phyloP scores from a whole-genome alignment of 2,329 filamentous ascomycete species.

The Cladosporium sp. region DNA sequence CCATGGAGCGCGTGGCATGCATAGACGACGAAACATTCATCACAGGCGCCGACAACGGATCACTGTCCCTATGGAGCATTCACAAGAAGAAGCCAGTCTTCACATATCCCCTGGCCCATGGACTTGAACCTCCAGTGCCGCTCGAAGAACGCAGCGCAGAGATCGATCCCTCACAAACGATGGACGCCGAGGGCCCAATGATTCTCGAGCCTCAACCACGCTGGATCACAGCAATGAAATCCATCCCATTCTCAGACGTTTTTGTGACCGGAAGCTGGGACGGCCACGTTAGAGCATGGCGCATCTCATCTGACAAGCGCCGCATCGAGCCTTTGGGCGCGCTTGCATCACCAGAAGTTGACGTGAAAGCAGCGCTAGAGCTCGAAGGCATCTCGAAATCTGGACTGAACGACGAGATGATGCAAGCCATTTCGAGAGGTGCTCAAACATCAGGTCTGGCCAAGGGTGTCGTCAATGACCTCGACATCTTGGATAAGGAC shows the following conservation, averaged over 20 bases:
- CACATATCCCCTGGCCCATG: slow-evolving; percentile 76
- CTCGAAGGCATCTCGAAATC: slow-evolving; percentile 18
- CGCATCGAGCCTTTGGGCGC: slow-evolving; percentile 69
- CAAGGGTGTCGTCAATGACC: slow-evolving; percentile 80
- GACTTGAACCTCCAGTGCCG: slow-evolving; percentile 67
- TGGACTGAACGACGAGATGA: slow-evolving; percentile 15
- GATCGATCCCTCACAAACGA: slow-evolving; percentile 33
- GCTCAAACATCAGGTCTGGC: slow-evolving; percentile 34
- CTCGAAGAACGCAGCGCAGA: slow-evolving; percentile 72
- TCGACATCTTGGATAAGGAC: slow-evolving; percentile 81
- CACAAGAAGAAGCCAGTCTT: slow-evolving; percentile 93
- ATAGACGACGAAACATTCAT: slow-evolving; percentile 86
- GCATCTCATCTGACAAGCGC: slow-evolving; percentile 75
- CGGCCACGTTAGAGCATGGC: slow-evolving; percentile 81
- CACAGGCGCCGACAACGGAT: slow-evolving; percentile 88
- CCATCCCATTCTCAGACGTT: slow-evolving; percentile 85
- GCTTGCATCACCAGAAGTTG: slow-evolving; percentile 41
- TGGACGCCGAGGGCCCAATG: slow-evolving; percentile 13
- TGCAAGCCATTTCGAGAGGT: slow-evolving; percentile 17
- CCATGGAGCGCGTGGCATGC: slow-evolving; percentile 87
- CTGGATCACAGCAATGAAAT: slow-evolving; percentile 84
- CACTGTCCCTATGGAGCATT: slow-evolving; percentile 79
- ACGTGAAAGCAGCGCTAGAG: slow-evolving; percentile 15
- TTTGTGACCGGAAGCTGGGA: slow-evolving; percentile 94
- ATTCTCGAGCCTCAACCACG: slow-evolving; percentile 56